Evolutionary conservation across 2,329 filamentous ascomycete species (phyloP), one percentile per base, ranked within the genome.

Genomic region (Plectosphaerella cucumerina): DNA sequence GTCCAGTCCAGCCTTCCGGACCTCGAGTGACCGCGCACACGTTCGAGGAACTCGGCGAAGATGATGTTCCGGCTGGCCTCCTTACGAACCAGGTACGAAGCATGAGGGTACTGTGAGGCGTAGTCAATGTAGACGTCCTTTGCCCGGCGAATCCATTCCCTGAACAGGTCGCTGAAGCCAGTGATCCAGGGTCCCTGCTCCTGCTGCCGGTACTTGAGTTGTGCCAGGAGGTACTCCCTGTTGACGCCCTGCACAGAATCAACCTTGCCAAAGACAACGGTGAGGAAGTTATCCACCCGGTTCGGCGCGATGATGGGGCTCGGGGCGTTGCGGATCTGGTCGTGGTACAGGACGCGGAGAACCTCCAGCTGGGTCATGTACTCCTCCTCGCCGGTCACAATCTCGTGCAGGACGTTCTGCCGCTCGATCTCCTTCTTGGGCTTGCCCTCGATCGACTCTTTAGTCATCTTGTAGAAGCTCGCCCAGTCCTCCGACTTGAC

Each of bases 121-220:
- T 97, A 99, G 52, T 96, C 91, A 54, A 97, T 85, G 65, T 97
- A 99, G 11, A 90, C 87, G 3, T 80, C 75, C 67, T 87, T 90
- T 31, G 94, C 94, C 68, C 97, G 97, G 56, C 94, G 84, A 55
- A 97, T 96, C 94, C 94, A 99, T 71, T 99, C 94, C 52, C 94
- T 80, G 75, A 99, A 97, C 47, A 99, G 90, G 63, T 97, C 94
- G 65, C 92, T 97, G 70, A 97, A 97, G 3, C 94, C 94, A 12
- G 82, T 78, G 52, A 99, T 86, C 85, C 91, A 99, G 0, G 94
- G 94, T 0, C 94, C 94, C 71, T 99, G 93, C 65, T 97, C 94
- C 62, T 94, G 89, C 67, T 99, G 94, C 22, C 94, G 85, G 65
- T 97, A 99, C 64, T 97, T 97, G 60, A 99, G 81, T 67, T 97